Evolutionary conservation across 495 filamentous ascomycete species (phyloP), one percentile per base, ranked within the genome.

Genomic region (Daldinia vernicosa): DNA sequence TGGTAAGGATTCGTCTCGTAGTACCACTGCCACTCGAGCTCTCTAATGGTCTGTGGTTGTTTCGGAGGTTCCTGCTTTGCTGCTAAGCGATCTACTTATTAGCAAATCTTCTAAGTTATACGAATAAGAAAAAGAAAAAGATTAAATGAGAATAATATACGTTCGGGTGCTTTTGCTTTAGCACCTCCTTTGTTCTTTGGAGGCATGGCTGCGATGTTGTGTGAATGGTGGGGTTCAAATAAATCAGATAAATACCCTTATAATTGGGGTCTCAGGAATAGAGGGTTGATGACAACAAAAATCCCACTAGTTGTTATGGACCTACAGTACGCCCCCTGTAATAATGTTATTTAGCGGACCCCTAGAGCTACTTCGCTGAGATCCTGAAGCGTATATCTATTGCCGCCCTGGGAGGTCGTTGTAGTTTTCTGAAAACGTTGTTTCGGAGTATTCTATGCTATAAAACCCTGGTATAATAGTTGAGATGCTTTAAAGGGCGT

Each of bases 1-100:
- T 80, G 77, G 71, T 75, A 74, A 17, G 79, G 82, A 55, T 78
- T 80, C 40, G 80, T 78, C 19, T 75, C 61, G 73, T 78, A 74
- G 75, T 68, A 76, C 59, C 75, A 76, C 58, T 79, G 73, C 67
- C 71, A 71, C 69, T 70, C 75, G 47, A 74, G 77, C 51, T 80
- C 81, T 74, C 69, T 67, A 40, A 79, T 59, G 7, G 81, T 84
- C 61, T 76, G 56, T 0, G 69, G 66, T 69, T 70, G 24, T 35
- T 60, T 62, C 2, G 75, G 60, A n/a, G 59, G 12, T 53, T 67
- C 70, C 40, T 71, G 67, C 47, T 77, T 71, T 37, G 57, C 60
- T 68, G 63, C 58, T 62, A 32, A 54, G 32, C 37, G 50, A 28
- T 55, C n/a, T 40, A 32, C 32, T 47, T 39, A 51, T 75, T 57